A percentile compares a stretch with the other conserved stretches of the same genome.
Conservation (phyloP, 345 rosid genomes). For the Camelina neglecta region DNA sequence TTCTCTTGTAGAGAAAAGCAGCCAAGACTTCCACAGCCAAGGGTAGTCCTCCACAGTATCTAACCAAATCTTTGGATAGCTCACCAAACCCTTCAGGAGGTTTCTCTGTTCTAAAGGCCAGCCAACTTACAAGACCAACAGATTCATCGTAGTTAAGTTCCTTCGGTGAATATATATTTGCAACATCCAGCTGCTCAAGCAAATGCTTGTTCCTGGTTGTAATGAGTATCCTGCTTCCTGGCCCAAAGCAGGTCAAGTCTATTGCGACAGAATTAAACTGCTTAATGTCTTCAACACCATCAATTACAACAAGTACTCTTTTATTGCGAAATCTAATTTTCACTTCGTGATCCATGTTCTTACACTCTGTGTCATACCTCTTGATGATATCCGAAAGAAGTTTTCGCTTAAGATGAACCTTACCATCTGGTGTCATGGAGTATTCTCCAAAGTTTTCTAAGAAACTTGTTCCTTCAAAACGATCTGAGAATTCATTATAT, state of each 20-base stretch:
- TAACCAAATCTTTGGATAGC: background rate
- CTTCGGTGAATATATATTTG: background rate
- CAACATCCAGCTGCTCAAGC: background rate
- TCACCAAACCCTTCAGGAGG: conserved; percentile 12
- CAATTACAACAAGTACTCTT: conserved; percentile 26
- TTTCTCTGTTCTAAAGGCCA: conserved; percentile 24
- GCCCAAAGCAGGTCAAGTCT: conserved; percentile 9
- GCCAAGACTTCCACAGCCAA: conserved; percentile 43
- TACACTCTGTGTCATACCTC: background rate
- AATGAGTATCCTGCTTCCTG: conserved; percentile 31
- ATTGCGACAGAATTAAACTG: background rate
- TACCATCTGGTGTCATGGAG: conserved; percentile 17
- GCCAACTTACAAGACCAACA: conserved; percentile 29
- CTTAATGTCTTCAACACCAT: background rate
- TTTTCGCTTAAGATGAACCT: conserved; percentile 21
- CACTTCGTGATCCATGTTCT: conserved; percentile 6
- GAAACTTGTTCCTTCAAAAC: conserved; percentile 43
- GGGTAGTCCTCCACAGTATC: conserved; percentile 40
- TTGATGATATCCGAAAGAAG: conserved; percentile 42
- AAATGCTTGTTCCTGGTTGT: conserved; percentile 3
- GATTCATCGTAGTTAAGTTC: conserved; percentile 19
- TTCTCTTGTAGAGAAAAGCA: no score
- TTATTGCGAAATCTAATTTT: background rate
- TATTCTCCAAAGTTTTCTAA: conserved; percentile 42
- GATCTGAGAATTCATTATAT: conserved; percentile 33